Evolutionary conservation across 495 filamentous ascomycete species (phyloP).

Genomic region (Talaromyces stipitatus): DNA sequence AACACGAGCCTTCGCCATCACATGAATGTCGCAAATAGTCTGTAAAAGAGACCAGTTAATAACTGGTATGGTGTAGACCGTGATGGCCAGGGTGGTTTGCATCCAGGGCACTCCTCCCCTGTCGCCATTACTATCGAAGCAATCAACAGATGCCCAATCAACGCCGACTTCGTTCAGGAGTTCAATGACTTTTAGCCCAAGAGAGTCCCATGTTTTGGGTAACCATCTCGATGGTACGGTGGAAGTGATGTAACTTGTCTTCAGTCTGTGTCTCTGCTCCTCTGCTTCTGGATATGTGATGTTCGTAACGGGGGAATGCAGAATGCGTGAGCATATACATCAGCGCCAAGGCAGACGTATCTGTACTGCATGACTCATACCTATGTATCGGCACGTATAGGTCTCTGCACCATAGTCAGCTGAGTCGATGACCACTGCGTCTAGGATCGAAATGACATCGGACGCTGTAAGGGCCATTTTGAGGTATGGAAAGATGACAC

Average conservation of each 20-base stretch:
- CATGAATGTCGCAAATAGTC: background rate
- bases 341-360: too few relatives aligned
- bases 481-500: too few relatives aligned
- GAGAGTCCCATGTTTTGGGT: background rate
- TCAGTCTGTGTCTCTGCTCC: background rate
- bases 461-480: too few relatives aligned
- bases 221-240: background rate
- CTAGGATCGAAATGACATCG: too few relatives aligned
- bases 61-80: background rate
- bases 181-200: background rate
- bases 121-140: background rate
- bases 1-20: background rate
- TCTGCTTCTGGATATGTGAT: background rate
- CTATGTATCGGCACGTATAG: background rate
- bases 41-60: background rate
- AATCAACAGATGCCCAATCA: constrained; percentile 4
- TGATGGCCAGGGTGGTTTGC: background rate
- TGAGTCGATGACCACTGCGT: too few relatives aligned
- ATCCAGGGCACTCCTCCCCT: background rate
- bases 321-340: too few relatives aligned
- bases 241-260: background rate
- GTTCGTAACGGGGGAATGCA: background rate
- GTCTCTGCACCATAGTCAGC: too few relatives aligned
- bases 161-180: background rate
- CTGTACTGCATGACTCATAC: background rate